Conservation (phyloP, 2,329 filamentous ascomycete species). For the Tolypocladium amazonense region DNA sequence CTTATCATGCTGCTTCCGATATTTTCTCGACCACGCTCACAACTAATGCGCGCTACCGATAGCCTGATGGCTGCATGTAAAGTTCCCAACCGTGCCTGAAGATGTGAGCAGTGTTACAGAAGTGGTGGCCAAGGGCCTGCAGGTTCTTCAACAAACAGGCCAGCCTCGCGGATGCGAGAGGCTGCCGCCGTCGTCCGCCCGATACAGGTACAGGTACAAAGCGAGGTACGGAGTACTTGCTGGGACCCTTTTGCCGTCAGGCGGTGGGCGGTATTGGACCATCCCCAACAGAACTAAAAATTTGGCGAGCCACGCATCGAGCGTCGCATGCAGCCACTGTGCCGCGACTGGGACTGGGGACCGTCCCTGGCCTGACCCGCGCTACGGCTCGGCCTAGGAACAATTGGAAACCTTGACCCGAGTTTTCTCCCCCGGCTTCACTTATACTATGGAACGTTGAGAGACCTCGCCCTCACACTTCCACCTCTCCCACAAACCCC, state of each 20-base stretch:
- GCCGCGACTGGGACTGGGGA: constrained; percentile 10
- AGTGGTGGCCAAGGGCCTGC: background rate
- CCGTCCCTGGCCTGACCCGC: background rate
- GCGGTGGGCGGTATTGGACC: constrained; percentile 7
- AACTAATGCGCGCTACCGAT: background rate
- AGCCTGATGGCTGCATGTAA: background rate
- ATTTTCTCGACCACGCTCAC: background rate
- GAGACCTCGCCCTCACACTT: constrained; percentile 10
- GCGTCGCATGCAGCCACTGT: constrained; percentile 4
- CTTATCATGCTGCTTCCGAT: background rate
- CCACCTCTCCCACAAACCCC: background rate
- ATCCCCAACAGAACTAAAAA: constrained; percentile 34
- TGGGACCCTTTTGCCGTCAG: background rate
- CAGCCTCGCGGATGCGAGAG: background rate
- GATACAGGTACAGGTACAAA: background rate
- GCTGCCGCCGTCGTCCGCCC: background rate
- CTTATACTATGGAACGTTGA: constrained; percentile 17
- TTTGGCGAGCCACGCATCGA: constrained; percentile 8
- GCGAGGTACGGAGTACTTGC: background rate
- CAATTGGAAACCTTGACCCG: constrained; percentile 6
- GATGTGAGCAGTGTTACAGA: background rate
- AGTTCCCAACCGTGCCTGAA: background rate
- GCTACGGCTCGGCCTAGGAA: constrained; percentile 5
- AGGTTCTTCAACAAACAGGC: background rate
- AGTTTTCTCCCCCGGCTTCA: constrained; percentile 14